Conservation (phyloP, 2,329 filamentous ascomycete species). For the Lizonia empirigonia region DNA sequence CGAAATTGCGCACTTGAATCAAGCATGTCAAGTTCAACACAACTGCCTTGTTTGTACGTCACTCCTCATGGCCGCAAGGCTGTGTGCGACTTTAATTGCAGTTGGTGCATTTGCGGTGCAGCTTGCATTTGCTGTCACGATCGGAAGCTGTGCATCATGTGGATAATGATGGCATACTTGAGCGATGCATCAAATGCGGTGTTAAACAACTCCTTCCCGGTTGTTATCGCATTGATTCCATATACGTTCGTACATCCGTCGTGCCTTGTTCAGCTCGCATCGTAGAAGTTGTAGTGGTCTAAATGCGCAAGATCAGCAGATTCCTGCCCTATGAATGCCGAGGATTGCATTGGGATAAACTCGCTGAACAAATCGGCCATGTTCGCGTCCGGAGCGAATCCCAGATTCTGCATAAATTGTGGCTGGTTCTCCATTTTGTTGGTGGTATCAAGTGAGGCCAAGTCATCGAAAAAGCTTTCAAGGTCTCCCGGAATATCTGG, state of each 20-base stretch:
- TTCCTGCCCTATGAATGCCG: constrained; percentile 38
- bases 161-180: background rate
- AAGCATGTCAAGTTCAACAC: background rate
- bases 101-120: background rate
- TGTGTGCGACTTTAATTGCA: background rate
- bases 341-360: constrained; percentile 47
- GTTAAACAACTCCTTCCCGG: too few species aligned
- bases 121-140: background rate
- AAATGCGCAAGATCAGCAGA: constrained; percentile 24
- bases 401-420: constrained; percentile 70
- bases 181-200: background rate
- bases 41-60: background rate
- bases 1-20: background rate
- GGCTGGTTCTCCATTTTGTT: constrained; percentile 61
- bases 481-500: constrained; percentile 50
- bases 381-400: constrained; percentile 67
- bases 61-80: background rate
- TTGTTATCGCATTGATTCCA: background rate
- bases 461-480: constrained; percentile 63
- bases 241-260: too few species aligned
- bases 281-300: constrained; percentile 37
- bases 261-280: constrained; percentile 22
- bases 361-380: constrained; percentile 60
- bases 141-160: background rate
- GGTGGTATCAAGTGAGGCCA: constrained; percentile 61